Evolutionary conservation across 352 stramenopile genomes (phyloP), one percentile per base, ranked within the genome.

Genomic region (Phytophthora boehmeriae): DNA sequence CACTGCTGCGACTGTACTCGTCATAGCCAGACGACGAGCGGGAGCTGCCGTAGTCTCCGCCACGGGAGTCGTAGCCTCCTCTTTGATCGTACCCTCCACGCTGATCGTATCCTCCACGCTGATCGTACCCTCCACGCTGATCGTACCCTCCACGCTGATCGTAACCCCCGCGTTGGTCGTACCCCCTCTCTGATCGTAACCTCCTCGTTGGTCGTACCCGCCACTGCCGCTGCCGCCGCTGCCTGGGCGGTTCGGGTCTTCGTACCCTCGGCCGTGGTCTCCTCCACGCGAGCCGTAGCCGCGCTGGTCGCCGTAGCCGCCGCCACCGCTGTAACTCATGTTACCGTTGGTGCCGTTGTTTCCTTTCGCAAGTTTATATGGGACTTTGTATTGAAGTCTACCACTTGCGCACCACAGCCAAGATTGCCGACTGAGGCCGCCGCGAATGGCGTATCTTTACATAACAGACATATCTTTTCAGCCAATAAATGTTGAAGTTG

Each of bases 271-370:
- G 6, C 63, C 53, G 20, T 58, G 42, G 28, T 59, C 47, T 19
- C 55, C 57, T 2, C 58, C 49, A 19, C 73, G 47, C 8, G 43
- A 54, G 47, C 45, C 43, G 28, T 63, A 58, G 27, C 56, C 46
- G n/a, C 70, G 57, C 19, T 73, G 65, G 44, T 82, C 66, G 50
- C 71, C 28, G 30, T 66, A 39, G 30, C 64, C 38, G 5, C 68
- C 51, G 44, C 68, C 59, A 30, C 71, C 57, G n/a, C 68, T 71
- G 46, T 85, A 86, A 41, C 79, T 89, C 79, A 89, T 89, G 13
- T 17, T 22, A 44, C 38, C 38, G 16, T 22, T 44, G 38, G 34
- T 13, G 4, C 34, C 34, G 34, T 39, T 39, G 14, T 39, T 39
- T 17, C 34, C 34, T n/a, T 39, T 39, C 25, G 8, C 34, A 2